Conservation (phyloP, 441 rosid species). For the Aleurites moluccanus region DNA sequence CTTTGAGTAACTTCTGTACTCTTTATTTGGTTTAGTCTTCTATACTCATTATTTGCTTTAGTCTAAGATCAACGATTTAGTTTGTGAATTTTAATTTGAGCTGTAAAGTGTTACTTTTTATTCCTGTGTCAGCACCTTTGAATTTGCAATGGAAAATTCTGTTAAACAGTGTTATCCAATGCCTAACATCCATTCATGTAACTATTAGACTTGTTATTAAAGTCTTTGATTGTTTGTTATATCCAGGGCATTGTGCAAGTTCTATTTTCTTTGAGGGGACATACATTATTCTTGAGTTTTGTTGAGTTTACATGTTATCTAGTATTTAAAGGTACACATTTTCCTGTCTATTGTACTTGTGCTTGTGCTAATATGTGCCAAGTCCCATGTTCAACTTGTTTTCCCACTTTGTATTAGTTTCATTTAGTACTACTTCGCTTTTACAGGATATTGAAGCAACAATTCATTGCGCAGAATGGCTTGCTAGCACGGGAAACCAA, state of each 20-base stretch:
- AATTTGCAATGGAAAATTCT: conserved; percentile 9
- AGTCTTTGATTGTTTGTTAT: neutral
- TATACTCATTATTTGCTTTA: neutral
- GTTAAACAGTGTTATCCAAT: conserved; percentile 15
- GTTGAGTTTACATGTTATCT: neutral
- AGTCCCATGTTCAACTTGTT: conserved; percentile 10
- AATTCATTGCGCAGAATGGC: conserved; percentile 99
- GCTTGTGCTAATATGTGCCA: conserved; percentile 1
- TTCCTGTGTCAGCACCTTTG: neutral
- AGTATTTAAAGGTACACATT: neutral
- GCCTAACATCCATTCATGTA: neutral
- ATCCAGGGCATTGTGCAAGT: neutral
- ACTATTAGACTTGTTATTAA: neutral
- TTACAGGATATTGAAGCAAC: conserved; percentile 99
- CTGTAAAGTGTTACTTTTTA: neutral
- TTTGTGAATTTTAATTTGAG: neutral
- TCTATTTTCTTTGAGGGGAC: neutral
- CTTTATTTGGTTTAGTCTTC: neutral
- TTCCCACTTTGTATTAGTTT: conserved; percentile 20
- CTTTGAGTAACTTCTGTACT: neutral
- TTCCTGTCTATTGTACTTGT: neutral
- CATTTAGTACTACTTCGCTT: conserved; percentile 33
- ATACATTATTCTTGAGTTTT: neutral
- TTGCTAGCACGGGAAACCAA: conserved; percentile 98
- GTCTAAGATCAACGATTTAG: neutral